A percentile compares a stretch with the other conserved stretches of the same genome.
Evolutionary conservation across 768 basidiomycete genomes (phyloP).

Genomic region (Cystofilobasidium capitatum): DNA sequence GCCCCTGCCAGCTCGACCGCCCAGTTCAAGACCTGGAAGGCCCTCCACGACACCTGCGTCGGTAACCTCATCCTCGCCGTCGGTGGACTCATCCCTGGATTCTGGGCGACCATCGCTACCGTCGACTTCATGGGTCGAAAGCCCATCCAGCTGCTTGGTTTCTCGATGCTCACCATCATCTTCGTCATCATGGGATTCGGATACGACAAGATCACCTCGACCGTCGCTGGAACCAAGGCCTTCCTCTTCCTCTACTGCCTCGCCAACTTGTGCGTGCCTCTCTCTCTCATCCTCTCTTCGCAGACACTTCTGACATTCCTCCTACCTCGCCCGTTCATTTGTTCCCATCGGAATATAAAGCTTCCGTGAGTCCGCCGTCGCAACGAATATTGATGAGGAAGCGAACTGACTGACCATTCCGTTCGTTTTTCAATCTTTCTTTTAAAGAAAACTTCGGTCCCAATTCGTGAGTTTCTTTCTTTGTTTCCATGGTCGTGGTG

Average conservation of each 20-base stretch:
- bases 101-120: constrained; percentile 38
- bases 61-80: constrained; percentile 40
- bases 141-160: constrained; percentile 51
- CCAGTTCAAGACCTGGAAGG: constrained; percentile 32
- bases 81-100: constrained; percentile 41
- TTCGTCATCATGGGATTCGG: constrained; percentile 40
- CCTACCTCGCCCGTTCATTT: no score
- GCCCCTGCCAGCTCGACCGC: constrained; percentile 28
- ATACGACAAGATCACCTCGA: constrained; percentile 34
- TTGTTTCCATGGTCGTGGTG: no score
- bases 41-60: constrained; percentile 37
- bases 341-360: no score
- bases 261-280: constrained; percentile 42
- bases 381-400: no score
- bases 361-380: no score
- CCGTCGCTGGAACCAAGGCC: constrained; percentile 34
- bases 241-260: constrained; percentile 39
- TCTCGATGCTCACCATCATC: constrained; percentile 33
- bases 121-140: constrained; percentile 62
- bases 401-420: no score
- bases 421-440: no score
- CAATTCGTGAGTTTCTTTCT: no score
- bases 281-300: no score
- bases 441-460: constrained; percentile 37
- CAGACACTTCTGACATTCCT: no score